A percentile compares a stretch with the other conserved stretches of the same genome.
These are phyloP conservation scores for Pseudoperonospora humuli DNA, from an alignment of 352 stramenopile genomes.

Conservation along the genomic window DNA sequence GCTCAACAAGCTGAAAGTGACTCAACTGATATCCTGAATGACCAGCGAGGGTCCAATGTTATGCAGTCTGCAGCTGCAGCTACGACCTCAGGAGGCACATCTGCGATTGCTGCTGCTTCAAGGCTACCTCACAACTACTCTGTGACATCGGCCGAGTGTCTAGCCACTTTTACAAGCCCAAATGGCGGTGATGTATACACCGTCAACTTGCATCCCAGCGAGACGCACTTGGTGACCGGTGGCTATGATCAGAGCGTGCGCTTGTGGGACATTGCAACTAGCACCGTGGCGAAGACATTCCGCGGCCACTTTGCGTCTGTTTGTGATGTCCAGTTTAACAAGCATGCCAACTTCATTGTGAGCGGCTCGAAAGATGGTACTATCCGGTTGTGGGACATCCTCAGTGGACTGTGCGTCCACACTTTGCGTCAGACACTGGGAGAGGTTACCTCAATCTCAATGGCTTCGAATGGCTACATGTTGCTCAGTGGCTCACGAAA, in stretches of 20 bases:
- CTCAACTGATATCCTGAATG: conserved; percentile 26
- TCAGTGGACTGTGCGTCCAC: conserved; percentile 81
- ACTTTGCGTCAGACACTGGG: conserved; percentile 78
- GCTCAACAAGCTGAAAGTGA: conserved; percentile 29
- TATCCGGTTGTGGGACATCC: conserved; percentile 84
- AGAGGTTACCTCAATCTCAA: conserved; percentile 81
- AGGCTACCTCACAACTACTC: conserved; percentile 30
- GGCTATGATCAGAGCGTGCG: conserved; percentile 85
- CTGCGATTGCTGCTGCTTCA: conserved; percentile 13
- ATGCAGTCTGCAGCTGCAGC: conserved; percentile 15
- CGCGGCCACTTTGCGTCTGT: conserved; percentile 72
- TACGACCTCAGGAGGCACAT: conserved; percentile 11
- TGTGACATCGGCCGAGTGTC: conserved; percentile 37
- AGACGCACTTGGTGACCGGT: conserved; percentile 82
- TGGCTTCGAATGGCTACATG: conserved; percentile 73
- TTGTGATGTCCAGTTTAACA: conserved; percentile 84
- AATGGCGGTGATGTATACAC: conserved; percentile 74
- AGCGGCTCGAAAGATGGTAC: conserved; percentile 82
- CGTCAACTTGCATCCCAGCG: conserved; percentile 76
- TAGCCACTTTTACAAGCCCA: conserved; percentile 45
- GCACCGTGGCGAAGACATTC: conserved; percentile 68
- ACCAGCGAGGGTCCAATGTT: conserved; percentile 24
- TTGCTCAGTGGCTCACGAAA: conserved; percentile 79
- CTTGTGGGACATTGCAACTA: conserved; percentile 76
- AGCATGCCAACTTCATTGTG: conserved; percentile 79